Evolutionary conservation across 306 rosid genomes (phyloP), one percentile per base, ranked within the genome.

Genomic region (Trifolium repens): DNA sequence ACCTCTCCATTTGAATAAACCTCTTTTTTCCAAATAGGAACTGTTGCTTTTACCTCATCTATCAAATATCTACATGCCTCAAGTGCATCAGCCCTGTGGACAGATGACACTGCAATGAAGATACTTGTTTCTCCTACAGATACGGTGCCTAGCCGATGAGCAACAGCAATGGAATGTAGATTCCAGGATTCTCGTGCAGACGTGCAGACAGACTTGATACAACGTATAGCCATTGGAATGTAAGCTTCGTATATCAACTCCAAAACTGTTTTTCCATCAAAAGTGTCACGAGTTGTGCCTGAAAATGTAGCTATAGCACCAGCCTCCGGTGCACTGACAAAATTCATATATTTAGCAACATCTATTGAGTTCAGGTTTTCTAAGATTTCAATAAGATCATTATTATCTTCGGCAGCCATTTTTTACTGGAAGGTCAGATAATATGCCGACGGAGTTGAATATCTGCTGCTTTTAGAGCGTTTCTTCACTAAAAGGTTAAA

Each of bases 11-110:
- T 90, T 60, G 83, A 55, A 80, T 90, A 90, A 63, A 94, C 92
- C 85, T 94, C 98, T 78, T 94, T 91, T 81, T 94, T 94, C 98
- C 98, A 94, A 81, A 94, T 94, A 50, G 98, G 96, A 75, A 94
- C 97, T 0, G 84, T 80, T 4, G 97, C 96, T 85, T 94, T 94
- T 40, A 90, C 3, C 85, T 91, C 98, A 73, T 91, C 96, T 46
- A 94, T 94, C 78, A 90, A 69, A 81, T 83, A 94, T 67, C 84
- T 87, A 72, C 97, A 91, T 17, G 97, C 91, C 40, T 89, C 97
- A 44, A 94, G 78, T 35, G 96, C 96, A 84, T 89, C 96, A 8
- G 59, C 93, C 69, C 97, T 80, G 79, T 94, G 96, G 32, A 87
- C 89, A 5, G 98, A 68, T 1, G 97, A 90, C 76, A 86, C 84